These are phyloP conservation scores for Saccharomycopsis schoenii DNA, from an alignment of 805 yeast species.

Conservation along the genomic window DNA sequence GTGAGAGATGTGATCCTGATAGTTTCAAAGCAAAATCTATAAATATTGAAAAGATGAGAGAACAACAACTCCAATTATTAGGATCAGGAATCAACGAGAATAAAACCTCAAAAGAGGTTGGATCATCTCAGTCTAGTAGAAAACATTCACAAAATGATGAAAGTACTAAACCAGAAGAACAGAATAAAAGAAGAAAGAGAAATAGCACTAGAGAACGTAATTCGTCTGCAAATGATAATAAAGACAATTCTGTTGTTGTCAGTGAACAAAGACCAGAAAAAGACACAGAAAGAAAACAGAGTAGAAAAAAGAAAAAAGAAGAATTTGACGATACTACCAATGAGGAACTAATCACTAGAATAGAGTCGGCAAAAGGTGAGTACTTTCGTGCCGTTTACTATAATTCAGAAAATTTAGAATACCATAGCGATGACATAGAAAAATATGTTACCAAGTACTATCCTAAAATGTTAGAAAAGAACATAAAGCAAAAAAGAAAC, in stretches of 20 bases:
- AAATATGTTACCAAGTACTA: not conserved
- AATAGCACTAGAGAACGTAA: not conserved
- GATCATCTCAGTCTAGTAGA: constrained; percentile 1
- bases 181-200: constrained; percentile 6
- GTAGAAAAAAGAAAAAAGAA: constrained; percentile 14
- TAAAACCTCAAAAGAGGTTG: constrained; percentile 15
- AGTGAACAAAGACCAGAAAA: not conserved
- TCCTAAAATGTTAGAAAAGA: constrained; percentile 3
- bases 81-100: constrained; percentile 6
- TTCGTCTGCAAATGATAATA: not conserved
- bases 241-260: not conserved
- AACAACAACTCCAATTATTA: constrained; percentile 21
- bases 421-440: constrained; percentile 8
- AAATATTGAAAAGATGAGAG: constrained; percentile 29
- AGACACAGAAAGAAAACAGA: constrained; percentile 1
- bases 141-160: constrained; percentile 8
- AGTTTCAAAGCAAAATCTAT: constrained; percentile 31
- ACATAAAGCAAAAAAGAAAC: not conserved
- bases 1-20: constrained; percentile 65
- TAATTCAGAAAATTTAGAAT: constrained; percentile 20
- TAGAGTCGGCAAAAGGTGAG: constrained; percentile 22
- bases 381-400: constrained; percentile 16
- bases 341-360: constrained; percentile 19
- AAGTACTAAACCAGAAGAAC: constrained; percentile 8
- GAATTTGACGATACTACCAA: constrained; percentile 18